phyloP scores from a whole-genome alignment of 768 basidiomycete species.

The Dictyophora rubrovolvata region DNA sequence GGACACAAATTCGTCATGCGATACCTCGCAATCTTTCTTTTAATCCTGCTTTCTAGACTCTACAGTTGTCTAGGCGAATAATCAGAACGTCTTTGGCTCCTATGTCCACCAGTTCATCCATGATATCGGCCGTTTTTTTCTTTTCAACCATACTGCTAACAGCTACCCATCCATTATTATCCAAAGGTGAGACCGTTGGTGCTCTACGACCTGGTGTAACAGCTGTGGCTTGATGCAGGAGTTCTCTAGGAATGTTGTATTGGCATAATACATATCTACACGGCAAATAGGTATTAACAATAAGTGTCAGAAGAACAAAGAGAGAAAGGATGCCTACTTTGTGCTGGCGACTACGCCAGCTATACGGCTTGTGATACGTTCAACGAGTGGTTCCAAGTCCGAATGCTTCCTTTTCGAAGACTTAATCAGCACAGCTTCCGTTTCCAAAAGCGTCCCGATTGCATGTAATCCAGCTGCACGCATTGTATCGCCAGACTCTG shows the following conservation, averaged over 20 bases:
- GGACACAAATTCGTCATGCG: too few species aligned
- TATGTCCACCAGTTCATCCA: conserved; percentile 75
- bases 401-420: conserved; percentile 56
- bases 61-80: conserved; percentile 86
- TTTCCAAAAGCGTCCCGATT: conserved; percentile 78
- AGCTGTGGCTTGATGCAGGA: conserved; percentile 46
- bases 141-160: conserved; percentile 91
- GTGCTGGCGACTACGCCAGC: conserved; percentile 84
- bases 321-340: conserved; percentile 24
- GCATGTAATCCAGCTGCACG: conserved; percentile 92
- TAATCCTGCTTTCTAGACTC: conserved; percentile 34
- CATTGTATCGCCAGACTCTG: conserved; percentile 99
- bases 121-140: conserved; percentile 63
- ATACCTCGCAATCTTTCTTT: too few species aligned
- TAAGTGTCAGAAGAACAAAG: background rate
- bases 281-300: background rate
- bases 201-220: conserved; percentile 87
- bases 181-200: conserved; percentile 79
- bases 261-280: conserved; percentile 68
- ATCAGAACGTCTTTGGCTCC: conserved; percentile 91
- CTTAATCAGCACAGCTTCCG: conserved; percentile 90
- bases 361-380: conserved; percentile 76
- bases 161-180: conserved; percentile 79
- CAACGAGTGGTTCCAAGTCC: conserved; percentile 54
- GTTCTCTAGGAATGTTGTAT: conserved; percentile 75